Evolutionary conservation across 805 yeast species (phyloP), one percentile per base, ranked within the genome.

Genomic region (Diddensiella transvaalensis): DNA sequence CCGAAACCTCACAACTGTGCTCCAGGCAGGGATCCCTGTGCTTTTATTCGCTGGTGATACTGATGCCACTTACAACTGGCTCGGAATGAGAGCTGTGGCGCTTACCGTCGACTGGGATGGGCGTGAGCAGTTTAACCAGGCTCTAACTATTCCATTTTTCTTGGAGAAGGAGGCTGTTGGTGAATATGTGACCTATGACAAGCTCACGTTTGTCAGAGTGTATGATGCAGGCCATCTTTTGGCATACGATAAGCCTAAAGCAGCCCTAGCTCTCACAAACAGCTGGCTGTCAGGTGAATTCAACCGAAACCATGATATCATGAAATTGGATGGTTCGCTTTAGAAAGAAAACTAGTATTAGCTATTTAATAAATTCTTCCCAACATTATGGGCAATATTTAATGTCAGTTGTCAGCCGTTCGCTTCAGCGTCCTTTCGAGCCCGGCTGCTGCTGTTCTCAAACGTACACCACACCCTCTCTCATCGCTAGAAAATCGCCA

Each of bases 21-120:
- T 90, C 57, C 87, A 89, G 51, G 65, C 76, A 18, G 83, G 75
- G 6, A 60, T 89, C 47, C 96, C 96, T 1, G 87, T 88, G 15
- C 75, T 90, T 63, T 75, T 90, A 52, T 89, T 88, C 60, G 96
- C 96, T 8, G 97, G 97, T 63, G 96, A 89, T 70, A 85, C 86
- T 67, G 97, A 89, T 68, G 88, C 81, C 67, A 88, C 88, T 63
- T 89, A 96, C 71, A 89, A 90, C 72, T 89, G 96, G 96, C 76
- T 90, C 61, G 97, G 96, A 55, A 87, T 87, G 66, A 77, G 79
- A 61, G 95, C 86, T 4, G 86, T 96, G 91, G 75, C 90, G 23
- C 75, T 85, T 62, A 44, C 58, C 5, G 72, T 87, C 47, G 83
- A 83, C 59, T 85, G 87, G 85, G 64, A 73, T 17, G 77, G 78